Evolutionary conservation across 169 alveolate genomes (phyloP).

Genomic region (Eimeria acervulina): DNA sequence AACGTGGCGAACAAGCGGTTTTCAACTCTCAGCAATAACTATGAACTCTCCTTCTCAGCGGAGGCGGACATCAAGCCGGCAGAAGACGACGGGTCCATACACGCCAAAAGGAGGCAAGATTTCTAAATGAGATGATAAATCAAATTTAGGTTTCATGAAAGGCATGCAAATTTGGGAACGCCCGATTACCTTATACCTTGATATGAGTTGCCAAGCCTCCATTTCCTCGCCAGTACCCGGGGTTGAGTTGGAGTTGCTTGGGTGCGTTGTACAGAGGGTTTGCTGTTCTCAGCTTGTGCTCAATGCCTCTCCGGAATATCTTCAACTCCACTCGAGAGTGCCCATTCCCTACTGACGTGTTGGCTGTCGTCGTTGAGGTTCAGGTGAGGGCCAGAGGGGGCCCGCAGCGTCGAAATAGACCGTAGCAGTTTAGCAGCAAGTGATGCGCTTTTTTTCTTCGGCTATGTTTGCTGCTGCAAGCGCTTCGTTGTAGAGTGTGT

Average conservation of each 20-base stretch:
- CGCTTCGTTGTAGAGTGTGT: neutral
- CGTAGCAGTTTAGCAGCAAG: neutral
- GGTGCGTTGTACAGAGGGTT: neutral
- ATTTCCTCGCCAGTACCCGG: neutral
- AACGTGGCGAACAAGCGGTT: conserved; percentile 82
- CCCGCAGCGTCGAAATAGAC: neutral
- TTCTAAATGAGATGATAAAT: neutral
- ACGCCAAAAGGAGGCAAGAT: conserved; percentile 41
- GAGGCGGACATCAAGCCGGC: conserved; percentile 75
- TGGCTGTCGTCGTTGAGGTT: conserved; percentile 67
- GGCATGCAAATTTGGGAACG: neutral
- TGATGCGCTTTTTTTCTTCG: neutral
- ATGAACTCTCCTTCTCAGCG: conserved; percentile 67
- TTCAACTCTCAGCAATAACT: conserved; percentile 70
- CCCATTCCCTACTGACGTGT: conserved; percentile 76
- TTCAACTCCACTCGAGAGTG: conserved; percentile 68
- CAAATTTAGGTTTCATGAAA: neutral
- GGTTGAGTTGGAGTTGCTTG: neutral
- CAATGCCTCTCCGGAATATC: conserved; percentile 75
- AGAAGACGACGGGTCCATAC: conserved; percentile 76
- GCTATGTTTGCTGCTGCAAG: neutral
- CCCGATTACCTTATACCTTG: neutral
- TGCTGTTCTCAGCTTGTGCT: conserved; percentile 45
- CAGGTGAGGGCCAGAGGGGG: conserved; percentile 34
- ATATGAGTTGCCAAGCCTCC: neutral